Evolutionary conservation across 768 basidiomycete genomes (phyloP).

Genomic region (Lentinula raphanica): DNA sequence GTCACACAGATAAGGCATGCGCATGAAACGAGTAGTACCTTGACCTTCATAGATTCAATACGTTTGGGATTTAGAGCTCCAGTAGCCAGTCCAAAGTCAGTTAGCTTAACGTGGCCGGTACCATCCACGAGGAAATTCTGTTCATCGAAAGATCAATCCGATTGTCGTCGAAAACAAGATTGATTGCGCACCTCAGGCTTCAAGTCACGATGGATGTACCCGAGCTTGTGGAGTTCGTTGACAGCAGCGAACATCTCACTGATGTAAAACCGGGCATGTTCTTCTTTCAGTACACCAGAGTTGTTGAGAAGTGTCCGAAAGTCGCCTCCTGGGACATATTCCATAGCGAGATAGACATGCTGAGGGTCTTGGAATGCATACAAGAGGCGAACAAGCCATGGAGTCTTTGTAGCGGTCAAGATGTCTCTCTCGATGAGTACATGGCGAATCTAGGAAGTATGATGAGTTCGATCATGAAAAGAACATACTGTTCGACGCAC

Average conservation of each 20-base stretch:
- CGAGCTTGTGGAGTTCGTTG: slow-evolving; percentile 91
- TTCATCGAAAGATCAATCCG: neutral
- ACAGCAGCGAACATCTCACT: slow-evolving; percentile 97
- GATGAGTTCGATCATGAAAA: slow-evolving; percentile 5
- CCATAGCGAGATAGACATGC: slow-evolving; percentile 96
- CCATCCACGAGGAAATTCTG: slow-evolving; percentile 97
- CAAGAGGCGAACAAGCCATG: slow-evolving; percentile 90
- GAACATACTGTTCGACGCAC: slow-evolving; percentile 28
- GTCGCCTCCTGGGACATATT: slow-evolving; percentile 98
- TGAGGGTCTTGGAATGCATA: slow-evolving; percentile 96
- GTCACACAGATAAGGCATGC: neutral
- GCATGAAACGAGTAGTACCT: slow-evolving; percentile 38
- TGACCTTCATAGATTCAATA: slow-evolving; percentile 92
- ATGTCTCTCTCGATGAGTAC: slow-evolving; percentile 98
- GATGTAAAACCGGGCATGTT: slow-evolving; percentile 95
- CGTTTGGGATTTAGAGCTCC: slow-evolving; percentile 91
- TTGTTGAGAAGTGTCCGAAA: slow-evolving; percentile 97
- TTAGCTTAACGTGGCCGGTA: slow-evolving; percentile 93
- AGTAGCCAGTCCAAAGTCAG: slow-evolving; percentile 96
- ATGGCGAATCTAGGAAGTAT: slow-evolving; percentile 74
- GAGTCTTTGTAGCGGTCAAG: slow-evolving; percentile 92
- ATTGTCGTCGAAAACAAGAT: neutral
- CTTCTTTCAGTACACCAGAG: slow-evolving; percentile 94
- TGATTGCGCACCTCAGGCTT: slow-evolving; percentile 79
- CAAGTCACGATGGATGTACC: slow-evolving; percentile 96